Evolutionary conservation across 2,329 filamentous ascomycete genomes (phyloP).

Genomic region (Talaromyces albobiverticillius): DNA sequence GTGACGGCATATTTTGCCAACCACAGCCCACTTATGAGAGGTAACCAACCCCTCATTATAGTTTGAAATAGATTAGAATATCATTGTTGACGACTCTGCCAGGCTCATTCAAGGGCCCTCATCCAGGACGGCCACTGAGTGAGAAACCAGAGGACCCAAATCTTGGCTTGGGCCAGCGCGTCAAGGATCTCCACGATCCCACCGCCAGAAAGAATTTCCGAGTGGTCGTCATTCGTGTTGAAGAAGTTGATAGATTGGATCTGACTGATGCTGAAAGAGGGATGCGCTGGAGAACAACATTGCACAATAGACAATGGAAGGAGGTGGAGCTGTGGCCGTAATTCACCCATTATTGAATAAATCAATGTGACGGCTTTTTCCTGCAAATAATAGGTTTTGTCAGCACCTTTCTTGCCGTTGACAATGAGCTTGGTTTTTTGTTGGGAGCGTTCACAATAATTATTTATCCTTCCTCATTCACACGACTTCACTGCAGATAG

Average conservation of each 20-base stretch:
- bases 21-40: conserved; percentile 73
- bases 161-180: conserved; percentile 58
- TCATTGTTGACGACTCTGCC: not conserved
- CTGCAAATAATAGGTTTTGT: not conserved
- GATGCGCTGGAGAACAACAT: conserved; percentile 66
- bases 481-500: not conserved
- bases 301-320: conserved; percentile 60
- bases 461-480: not conserved
- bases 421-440: not conserved
- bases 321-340: conserved; percentile 67
- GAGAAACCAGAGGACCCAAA: conserved; percentile 46
- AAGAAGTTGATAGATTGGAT: conserved; percentile 73
- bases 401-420: not conserved
- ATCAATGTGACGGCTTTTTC: not conserved
- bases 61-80: no score
- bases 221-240: conserved; percentile 80
- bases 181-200: conserved; percentile 67
- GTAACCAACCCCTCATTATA: conserved; percentile 32
- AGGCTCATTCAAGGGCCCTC: conserved; percentile 70
- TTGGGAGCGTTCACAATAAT: not conserved
- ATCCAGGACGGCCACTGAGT: conserved; percentile 62
- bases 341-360: conserved; percentile 13
- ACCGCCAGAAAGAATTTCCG: conserved; percentile 74
- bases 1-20: conserved; percentile 89
- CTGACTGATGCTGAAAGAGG: conserved; percentile 63